Evolutionary conservation across 805 yeast species (phyloP), one percentile per base, ranked within the genome.

Genomic region (Candida pseudoglaebosa): DNA sequence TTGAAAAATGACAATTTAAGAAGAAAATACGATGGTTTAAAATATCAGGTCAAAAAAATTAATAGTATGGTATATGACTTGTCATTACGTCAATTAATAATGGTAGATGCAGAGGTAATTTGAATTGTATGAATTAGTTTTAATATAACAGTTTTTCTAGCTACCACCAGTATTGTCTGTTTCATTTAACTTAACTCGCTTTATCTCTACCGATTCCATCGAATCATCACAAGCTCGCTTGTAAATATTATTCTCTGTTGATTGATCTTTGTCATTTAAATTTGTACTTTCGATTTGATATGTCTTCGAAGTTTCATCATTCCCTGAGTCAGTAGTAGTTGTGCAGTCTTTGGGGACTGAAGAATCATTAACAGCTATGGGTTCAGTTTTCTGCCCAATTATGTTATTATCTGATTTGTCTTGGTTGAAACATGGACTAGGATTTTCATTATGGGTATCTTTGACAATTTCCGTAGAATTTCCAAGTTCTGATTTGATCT

Each of bases 11-110:
- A 59, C 31, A 43, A 34, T 12, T 37, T 59, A 15, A 41, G 64
- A 39, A 48, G 60, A 35, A 55, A 49, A 34, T 56, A 42, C 34
- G 64, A 59, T 32, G 60, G 59, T 10, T 47, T 59, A 41, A 59
- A 59, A 46, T 59, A 59, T 39, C 53, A 42, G 38, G 46, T 52
- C 30, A 57, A 59, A 39, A 53, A 54, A 39, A 38, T 57, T 14
- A 57, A 57, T 30, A 50, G 49, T 22, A 44, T 59, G 10, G 59
- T 56, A 8, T 56, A 56, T 31, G 61, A 57, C 39, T 43, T 57
- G 16, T 46, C 53, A 4, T 43, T 52, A 22, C 43, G 55, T 39
- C 47, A 42, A 24, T 39, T 50, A 26, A 50, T 49, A 13, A 24
- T 36, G 5, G 32, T 26, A n/a, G 46, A 50, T 22, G 47, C 47